These are phyloP conservation scores for Heterobasidion annosum DNA, from an alignment of 1,284 basidiomycete genomes.

Conservation along the genomic window DNA sequence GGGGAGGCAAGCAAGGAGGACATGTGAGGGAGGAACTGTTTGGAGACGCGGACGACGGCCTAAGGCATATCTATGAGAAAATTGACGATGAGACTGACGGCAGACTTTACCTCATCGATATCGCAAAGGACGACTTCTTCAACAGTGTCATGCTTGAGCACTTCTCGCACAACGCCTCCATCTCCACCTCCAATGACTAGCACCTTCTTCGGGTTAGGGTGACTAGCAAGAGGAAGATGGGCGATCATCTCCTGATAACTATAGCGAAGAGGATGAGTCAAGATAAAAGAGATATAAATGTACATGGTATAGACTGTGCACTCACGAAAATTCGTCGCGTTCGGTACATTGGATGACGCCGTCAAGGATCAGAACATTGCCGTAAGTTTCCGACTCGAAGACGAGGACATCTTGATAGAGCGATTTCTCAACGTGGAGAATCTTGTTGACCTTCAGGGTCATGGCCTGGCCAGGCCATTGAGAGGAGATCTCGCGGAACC, in stretches of 20 bases:
- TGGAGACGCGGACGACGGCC: slow-evolving; percentile 95
- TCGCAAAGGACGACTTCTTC: slow-evolving; percentile 94
- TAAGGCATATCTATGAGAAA: slow-evolving; percentile 19
- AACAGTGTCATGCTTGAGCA: slow-evolving; percentile 90
- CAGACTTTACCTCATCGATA: slow-evolving; percentile 79
- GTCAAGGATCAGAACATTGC: slow-evolving; percentile 94
- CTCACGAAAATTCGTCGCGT: slow-evolving; percentile 95
- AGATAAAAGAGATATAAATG: not conserved
- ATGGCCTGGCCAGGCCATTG: slow-evolving; percentile 98
- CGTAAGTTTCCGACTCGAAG: slow-evolving; percentile 91
- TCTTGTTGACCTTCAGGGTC: slow-evolving; percentile 92
- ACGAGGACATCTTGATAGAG: slow-evolving; percentile 95
- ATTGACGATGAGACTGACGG: not conserved
- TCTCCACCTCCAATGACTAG: slow-evolving; percentile 97
- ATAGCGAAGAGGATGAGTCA: not conserved
- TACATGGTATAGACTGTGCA: slow-evolving; percentile 14
- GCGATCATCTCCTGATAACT: slow-evolving; percentile 99
- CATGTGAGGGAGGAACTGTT: slow-evolving; percentile 93
- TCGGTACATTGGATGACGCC: slow-evolving; percentile 97
- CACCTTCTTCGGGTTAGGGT: slow-evolving; percentile 94
- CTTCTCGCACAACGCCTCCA: slow-evolving; percentile 95
- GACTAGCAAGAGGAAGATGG: slow-evolving; percentile 89
- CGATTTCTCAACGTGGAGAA: slow-evolving; percentile 91
- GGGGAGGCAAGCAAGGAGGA: slow-evolving; percentile 77
- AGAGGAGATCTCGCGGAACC: slow-evolving; percentile 95